Evolutionary conservation across 371 early-diverging fungal species (phyloP).

Genomic region (Mortierella sp.): DNA sequence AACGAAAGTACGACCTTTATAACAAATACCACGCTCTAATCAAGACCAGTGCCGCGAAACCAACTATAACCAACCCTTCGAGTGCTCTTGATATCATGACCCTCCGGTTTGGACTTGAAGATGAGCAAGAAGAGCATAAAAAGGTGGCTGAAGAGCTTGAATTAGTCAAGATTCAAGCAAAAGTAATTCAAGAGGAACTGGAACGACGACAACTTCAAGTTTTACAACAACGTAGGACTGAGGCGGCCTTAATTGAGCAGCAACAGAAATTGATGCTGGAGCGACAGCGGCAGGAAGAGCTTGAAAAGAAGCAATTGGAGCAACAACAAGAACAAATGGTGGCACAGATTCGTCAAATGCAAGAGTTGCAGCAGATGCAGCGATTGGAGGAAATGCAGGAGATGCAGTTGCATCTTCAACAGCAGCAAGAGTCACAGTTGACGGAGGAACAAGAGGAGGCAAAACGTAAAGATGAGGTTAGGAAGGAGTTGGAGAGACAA

Average conservation of each 20-base stretch:
- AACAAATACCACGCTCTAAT: conserved; percentile 31
- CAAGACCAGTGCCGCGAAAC: conserved; percentile 36
- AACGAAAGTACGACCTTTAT: conserved; percentile 27
- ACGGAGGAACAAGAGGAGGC: conserved; percentile 20
- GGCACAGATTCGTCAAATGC: conserved; percentile 50
- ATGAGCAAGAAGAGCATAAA: conserved; percentile 24
- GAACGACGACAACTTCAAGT: conserved; percentile 55
- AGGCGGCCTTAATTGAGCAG: conserved; percentile 61
- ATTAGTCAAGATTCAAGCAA: conserved; percentile 35
- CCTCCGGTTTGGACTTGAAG: conserved; percentile 24
- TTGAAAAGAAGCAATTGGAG: conserved; percentile 15
- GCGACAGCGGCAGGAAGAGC: conserved; percentile 34
- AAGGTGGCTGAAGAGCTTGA: conserved; percentile 21
- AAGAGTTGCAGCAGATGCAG: conserved; percentile 47
- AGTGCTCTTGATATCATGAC: conserved; percentile 23
- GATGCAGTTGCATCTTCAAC: background rate
- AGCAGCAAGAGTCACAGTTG: conserved; percentile 1
- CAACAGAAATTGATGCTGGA: conserved; percentile 52
- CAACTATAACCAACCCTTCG: conserved; percentile 24
- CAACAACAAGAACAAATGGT: conserved; percentile 11
- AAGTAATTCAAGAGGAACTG: conserved; percentile 49
- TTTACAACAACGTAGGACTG: conserved; percentile 59
- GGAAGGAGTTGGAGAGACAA: conserved; percentile 19
- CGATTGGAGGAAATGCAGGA: conserved; percentile 20
- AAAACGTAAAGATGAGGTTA: conserved; percentile 8